A percentile compares a stretch with the other conserved stretches of the same genome.
These are phyloP conservation scores for Trametes coccinea DNA, from an alignment of 768 basidiomycete species.

Conservation along the genomic window DNA sequence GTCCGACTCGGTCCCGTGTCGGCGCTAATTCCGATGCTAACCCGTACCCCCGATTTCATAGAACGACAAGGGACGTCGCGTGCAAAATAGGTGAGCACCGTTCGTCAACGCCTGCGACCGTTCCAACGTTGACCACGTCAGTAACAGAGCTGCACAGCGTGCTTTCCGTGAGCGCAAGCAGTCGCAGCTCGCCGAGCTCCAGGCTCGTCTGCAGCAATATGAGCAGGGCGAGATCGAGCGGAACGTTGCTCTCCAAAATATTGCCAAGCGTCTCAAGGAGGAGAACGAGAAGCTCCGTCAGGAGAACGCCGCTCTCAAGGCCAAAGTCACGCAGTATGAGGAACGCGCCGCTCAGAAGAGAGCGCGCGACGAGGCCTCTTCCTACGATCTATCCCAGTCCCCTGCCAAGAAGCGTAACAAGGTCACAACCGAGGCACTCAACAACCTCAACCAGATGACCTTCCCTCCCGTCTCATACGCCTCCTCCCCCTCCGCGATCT, in stretches of 20 bases:
- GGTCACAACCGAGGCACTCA: conserved; percentile 25
- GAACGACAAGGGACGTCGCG: conserved; percentile 65
- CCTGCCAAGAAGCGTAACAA: conserved; percentile 41
- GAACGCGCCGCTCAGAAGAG: conserved; percentile 53
- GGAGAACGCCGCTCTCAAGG: conserved; percentile 64
- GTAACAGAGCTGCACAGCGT: conserved; percentile 75
- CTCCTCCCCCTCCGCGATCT: conserved; percentile 30
- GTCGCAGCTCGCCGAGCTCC: conserved; percentile 82
- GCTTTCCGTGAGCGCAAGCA: conserved; percentile 91
- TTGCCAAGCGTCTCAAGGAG: conserved; percentile 83
- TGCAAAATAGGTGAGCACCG: conserved; percentile 67
- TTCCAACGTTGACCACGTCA: conserved; percentile 13
- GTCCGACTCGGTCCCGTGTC: conserved; percentile 8
- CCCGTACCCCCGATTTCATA: conserved; percentile 12
- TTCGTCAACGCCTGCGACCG: background rate
- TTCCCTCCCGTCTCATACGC: conserved; percentile 20
- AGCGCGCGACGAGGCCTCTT: conserved; percentile 52
- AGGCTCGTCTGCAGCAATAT: conserved; percentile 80
- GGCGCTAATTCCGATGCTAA: conserved; percentile 15
- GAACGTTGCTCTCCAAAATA: conserved; percentile 78
- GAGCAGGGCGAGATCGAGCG: conserved; percentile 91
- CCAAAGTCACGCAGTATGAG: conserved; percentile 36
- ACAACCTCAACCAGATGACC: conserved; percentile 18
- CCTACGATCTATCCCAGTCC: conserved; percentile 29
- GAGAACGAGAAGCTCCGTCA: conserved; percentile 75